Evolutionary conservation across 2,329 filamentous ascomycete genomes (phyloP), one percentile per base, ranked within the genome.

Genomic region (Orbilia oligospora): DNA sequence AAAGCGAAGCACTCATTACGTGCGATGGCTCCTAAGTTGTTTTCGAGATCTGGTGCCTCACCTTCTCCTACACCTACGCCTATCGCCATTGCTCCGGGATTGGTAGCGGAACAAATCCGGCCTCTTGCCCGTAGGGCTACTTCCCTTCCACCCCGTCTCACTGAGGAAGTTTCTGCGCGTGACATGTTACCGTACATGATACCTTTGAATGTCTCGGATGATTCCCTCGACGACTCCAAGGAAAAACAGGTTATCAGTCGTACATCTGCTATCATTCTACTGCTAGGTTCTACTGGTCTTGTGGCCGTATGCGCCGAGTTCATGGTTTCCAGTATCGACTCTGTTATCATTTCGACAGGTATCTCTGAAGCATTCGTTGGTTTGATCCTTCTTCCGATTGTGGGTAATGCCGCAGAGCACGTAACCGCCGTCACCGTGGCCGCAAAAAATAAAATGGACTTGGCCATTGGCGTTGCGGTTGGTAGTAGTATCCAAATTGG

Each of bases 361-460:
- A 80, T 93, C 5, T 88, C 88, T 72, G 90, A 92, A 83, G 88
- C 88, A 5, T 92, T 92, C 78, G 90, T 93, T 67, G 91, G 91
- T 80, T 86, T 93, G 14, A 92, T 93, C 81, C 89, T 93, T 77
- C 86, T 93, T 1, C 91, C 91, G 8, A 91, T 93, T 71, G 90
- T 92, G 14, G 91, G 91, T 67, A 93, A 93, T 80, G 91, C 91
- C 0, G 91, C 91, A 0, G 91, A 93, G 84, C 91, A 92, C 83
- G 89, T 92, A 12, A 92, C 91, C 2, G 90, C 91, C 3, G 88
- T 92, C 22, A 90, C 89, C 5, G 91, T 92, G 6, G 91, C 91
- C 0, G 88, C 89, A 84, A 91, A 91, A 85, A 92, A 92, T 84
- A 92, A 93, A 85, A 92, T 92, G 90, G 91, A 92, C 83, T 85